phyloP scores from a whole-genome alignment of 495 filamentous ascomycete genomes.

The Podospora pseudocomata region DNA sequence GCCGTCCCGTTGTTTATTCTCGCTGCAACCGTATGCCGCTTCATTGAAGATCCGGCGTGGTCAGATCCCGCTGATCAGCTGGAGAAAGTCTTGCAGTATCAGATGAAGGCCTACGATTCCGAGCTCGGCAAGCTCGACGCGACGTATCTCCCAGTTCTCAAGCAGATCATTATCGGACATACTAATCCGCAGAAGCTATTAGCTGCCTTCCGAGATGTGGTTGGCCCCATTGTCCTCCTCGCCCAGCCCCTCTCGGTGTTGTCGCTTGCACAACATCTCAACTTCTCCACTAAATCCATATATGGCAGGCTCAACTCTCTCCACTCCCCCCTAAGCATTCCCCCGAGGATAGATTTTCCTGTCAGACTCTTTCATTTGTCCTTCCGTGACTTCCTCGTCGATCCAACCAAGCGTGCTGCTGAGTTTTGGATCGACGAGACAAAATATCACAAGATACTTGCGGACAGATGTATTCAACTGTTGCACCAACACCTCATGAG shows the following conservation, averaged over 20 bases:
- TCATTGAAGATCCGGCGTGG: conserved; percentile 22
- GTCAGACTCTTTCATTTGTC: conserved; percentile 47
- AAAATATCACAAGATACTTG: conserved; percentile 21
- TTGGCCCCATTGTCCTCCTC: conserved; percentile 33
- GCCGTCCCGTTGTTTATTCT: conserved; percentile 47
- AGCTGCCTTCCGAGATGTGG: conserved; percentile 12
- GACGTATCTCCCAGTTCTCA: too few relatives aligned
- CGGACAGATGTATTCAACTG: conserved; percentile 34
- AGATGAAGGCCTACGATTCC: too few relatives aligned
- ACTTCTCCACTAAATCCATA: conserved; percentile 11
- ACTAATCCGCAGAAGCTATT: too few relatives aligned
- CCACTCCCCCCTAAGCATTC: conserved; percentile 37
- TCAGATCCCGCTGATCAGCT: too few relatives aligned
- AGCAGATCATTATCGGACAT: too few relatives aligned
- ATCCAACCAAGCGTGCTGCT: conserved; percentile 28
- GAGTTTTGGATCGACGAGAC: conserved; percentile 36
- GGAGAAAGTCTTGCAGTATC: too few relatives aligned
- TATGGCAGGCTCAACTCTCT: conserved; percentile 26
- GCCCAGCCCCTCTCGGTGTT: conserved; percentile 30
- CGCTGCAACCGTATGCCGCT: conserved; percentile 43
- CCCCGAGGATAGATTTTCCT: conserved; percentile 24
- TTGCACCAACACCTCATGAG: conserved; percentile 31
- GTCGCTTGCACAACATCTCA: conserved; percentile 26
- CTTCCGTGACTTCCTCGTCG: conserved; percentile 53
- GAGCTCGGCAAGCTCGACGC: too few relatives aligned